Conservation (phyloP, 352 stramenopile genomes). For the Phytopythium vexans region DNA sequence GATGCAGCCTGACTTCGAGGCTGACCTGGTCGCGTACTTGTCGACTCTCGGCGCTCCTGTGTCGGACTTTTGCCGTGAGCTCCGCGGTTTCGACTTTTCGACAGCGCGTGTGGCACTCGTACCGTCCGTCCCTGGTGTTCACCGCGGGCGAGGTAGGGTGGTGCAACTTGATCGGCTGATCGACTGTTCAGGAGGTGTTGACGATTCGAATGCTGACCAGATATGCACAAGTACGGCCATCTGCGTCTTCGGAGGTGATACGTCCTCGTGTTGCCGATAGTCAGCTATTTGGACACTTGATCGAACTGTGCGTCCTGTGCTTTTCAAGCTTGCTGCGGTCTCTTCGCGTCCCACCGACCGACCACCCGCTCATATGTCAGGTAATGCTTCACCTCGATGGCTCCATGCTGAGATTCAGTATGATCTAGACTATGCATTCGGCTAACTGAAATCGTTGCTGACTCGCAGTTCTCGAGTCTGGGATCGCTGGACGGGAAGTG, state of each 20-base stretch:
- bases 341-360: slow-evolving; percentile 38
- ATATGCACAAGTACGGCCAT: slow-evolving; percentile 83
- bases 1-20: slow-evolving; percentile 44
- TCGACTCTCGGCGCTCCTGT: slow-evolving; percentile 43
- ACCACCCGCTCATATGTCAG: slow-evolving; percentile 72
- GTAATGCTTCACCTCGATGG: slow-evolving; percentile 11
- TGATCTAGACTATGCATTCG: background rate
- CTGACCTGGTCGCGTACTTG: slow-evolving; percentile 62
- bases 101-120: slow-evolving; percentile 53
- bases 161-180: background rate
- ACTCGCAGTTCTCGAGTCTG: slow-evolving; percentile 69
- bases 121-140: slow-evolving; percentile 62
- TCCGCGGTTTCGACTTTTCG: slow-evolving; percentile 64
- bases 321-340: slow-evolving; percentile 41
- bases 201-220: slow-evolving; percentile 18
- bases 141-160: slow-evolving; percentile 58
- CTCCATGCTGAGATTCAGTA: slow-evolving; percentile 3
- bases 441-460: background rate
- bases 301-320: background rate
- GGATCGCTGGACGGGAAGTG: slow-evolving; percentile 82
- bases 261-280: background rate
- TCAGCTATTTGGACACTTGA: background rate
- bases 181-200: background rate
- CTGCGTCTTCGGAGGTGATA: slow-evolving; percentile 56
- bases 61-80: slow-evolving; percentile 40